A percentile compares a stretch with the other conserved stretches of the same genome.
phyloP scores from a whole-genome alignment of 1,139 yeast genomes.

The Sugiyamaella paludigena region DNA sequence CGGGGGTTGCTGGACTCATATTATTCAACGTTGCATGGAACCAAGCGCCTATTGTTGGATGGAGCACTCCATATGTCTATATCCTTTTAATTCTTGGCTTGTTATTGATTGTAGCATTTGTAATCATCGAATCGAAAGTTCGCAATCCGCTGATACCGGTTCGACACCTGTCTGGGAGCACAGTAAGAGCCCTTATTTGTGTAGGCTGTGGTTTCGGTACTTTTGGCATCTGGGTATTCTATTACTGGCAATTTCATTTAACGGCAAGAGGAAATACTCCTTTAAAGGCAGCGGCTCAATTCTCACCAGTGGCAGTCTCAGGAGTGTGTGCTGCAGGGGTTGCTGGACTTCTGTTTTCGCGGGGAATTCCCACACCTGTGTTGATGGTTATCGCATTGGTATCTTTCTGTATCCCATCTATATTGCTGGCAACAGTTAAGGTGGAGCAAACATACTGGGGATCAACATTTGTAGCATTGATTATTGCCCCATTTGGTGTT shows the following conservation, averaged over 20 bases:
- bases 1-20: constrained; percentile 51
- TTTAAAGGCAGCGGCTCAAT: constrained; percentile 43
- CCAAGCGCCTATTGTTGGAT: constrained; percentile 61
- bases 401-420: constrained; percentile 44
- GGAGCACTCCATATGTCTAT: constrained; percentile 52
- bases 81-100: constrained; percentile 51
- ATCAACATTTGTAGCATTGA: constrained; percentile 48
- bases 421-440: constrained; percentile 48
- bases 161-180: constrained; percentile 43
- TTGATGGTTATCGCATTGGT: constrained; percentile 49
- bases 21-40: constrained; percentile 57
- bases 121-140: constrained; percentile 40
- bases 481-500: constrained; percentile 45
- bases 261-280: constrained; percentile 39
- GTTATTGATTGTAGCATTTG: constrained; percentile 40
- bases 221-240: constrained; percentile 58
- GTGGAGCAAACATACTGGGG: constrained; percentile 53
- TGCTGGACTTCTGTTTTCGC: constrained; percentile 40
- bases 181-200: constrained; percentile 48
- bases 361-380: constrained; percentile 42
- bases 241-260: constrained; percentile 42
- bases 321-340: constrained; percentile 50
- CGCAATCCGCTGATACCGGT: constrained; percentile 49
- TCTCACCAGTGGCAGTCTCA: constrained; percentile 34
- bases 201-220: constrained; percentile 60